A percentile compares a stretch with the other conserved stretches of the same genome.
phyloP scores from a whole-genome alignment of 208 protist species.

The Leishmania turanica region DNA sequence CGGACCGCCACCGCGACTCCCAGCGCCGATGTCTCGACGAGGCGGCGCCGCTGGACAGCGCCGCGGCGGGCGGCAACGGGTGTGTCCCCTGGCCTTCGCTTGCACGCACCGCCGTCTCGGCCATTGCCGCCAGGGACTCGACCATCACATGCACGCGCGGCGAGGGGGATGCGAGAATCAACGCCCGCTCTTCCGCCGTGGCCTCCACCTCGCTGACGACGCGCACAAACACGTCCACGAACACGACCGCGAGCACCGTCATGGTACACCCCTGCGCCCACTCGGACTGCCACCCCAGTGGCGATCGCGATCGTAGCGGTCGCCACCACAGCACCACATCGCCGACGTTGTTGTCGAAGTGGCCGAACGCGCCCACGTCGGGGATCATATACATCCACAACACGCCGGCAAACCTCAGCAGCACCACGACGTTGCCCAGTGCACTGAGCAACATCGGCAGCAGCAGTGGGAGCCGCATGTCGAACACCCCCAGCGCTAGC shows the following conservation, averaged over 20 bases:
- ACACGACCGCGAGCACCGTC: neutral
- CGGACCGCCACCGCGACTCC: neutral
- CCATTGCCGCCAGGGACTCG: neutral
- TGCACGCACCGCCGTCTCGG: neutral
- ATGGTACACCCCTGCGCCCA: neutral
- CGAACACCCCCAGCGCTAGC: neutral
- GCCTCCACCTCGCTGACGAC: neutral
- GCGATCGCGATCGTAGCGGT: neutral
- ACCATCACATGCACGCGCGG: neutral
- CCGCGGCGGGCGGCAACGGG: neutral
- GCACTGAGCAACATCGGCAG: slow-evolving; percentile 5
- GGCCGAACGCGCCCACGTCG: slow-evolving; percentile 14
- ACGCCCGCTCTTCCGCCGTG: neutral
- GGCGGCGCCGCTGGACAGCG: neutral
- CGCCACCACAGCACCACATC: neutral
- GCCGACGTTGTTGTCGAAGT: slow-evolving; percentile 7
- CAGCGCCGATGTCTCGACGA: neutral
- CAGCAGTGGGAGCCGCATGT: neutral
- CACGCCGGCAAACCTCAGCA: slow-evolving; percentile 1
- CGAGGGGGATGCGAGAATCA: neutral
- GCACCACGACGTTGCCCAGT: neutral
- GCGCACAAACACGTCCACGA: neutral
- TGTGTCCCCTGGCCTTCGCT: neutral
- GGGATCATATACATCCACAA: slow-evolving; percentile 22
- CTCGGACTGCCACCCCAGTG: neutral